A percentile compares a stretch with the other conserved stretches of the same genome.
These are phyloP conservation scores for Globisporangium barbulae DNA, from an alignment of 352 stramenopile species.

Conservation along the genomic window DNA sequence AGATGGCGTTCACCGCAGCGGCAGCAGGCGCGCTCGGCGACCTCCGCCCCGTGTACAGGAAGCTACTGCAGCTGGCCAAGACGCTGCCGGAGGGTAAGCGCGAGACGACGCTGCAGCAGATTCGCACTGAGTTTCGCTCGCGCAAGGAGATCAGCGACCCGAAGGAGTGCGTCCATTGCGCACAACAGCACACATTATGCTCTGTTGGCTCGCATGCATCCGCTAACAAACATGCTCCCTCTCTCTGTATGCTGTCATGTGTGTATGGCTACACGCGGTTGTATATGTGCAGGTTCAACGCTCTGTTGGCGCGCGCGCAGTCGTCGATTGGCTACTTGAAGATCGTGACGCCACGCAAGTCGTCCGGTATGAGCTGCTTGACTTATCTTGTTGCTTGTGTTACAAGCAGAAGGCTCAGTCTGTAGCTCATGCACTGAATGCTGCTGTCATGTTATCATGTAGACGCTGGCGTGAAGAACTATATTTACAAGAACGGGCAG, in stretches of 20 bases:
- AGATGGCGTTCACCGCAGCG: constrained; percentile 24
- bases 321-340: constrained; percentile 83
- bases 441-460: background rate
- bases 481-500: constrained; percentile 80
- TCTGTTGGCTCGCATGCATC: background rate
- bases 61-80: constrained; percentile 75
- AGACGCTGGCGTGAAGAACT: constrained; percentile 74
- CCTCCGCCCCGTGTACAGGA: constrained; percentile 82
- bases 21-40: constrained; percentile 23
- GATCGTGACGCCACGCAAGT: constrained; percentile 76
- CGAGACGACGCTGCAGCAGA: constrained; percentile 59
- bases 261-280: background rate
- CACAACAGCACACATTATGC: background rate
- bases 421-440: background rate
- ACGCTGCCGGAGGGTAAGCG: constrained; percentile 69
- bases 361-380: constrained; percentile 31
- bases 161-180: constrained; percentile 47
- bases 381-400: no score
- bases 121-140: constrained; percentile 72
- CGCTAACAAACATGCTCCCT: background rate
- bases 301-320: constrained; percentile 73
- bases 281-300: constrained; percentile 38
- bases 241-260: constrained; percentile 1
- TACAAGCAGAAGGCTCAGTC: background rate
- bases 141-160: constrained; percentile 55